Evolutionary conservation across 2,329 filamentous ascomycete species (phyloP), one percentile per base, ranked within the genome.

Genomic region (Arthrobotrys conoides): DNA sequence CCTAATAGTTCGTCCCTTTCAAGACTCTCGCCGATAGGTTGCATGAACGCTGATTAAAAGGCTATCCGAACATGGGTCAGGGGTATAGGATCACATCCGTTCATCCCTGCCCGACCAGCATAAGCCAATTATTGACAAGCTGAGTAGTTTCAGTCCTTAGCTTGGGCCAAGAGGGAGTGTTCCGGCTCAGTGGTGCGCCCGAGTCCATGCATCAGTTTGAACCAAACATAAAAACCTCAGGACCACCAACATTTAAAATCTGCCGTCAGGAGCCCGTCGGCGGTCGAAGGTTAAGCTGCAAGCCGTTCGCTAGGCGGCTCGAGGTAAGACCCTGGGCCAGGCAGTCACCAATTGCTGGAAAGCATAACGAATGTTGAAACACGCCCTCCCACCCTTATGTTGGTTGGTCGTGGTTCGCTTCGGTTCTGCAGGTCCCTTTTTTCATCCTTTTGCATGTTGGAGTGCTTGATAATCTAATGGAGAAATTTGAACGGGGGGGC

Each of bases 31-130:
- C 68, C 75, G 75, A 78, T 78, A 78, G 73, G 73, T 68, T 78
- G 75, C 73, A 72, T 78, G 68, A 72, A 78, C 61, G 46, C 73
- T 78, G 75, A 78, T 78, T 78, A 78, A 78, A 77, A 78, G 75
- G 75, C 75, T 71, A 78, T 72, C 75, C 75, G 75, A 78, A 51
- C 75, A 78, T 72, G 75, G 68, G 68, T 78, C 68, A 72, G 68
- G 75, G 75, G 75, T 64, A 22, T 51, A 59, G 68, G 68, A 71
- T 72, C 75, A 67, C 75, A 69, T 71, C 75, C 75, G 75, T 57
- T 36, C 63, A 78, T 69, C 68, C 75, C 68, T 72, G 68, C 68
- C 75, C 61, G 69, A 78, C 75, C 63, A 70, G 75, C 75, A 67
- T 71, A 55, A 66, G 51, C 75, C 75, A 78, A 72, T 78, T 30